These are phyloP conservation scores for Picochlorum sp. DNA, from an alignment of 139 green algal genomes.

Conservation along the genomic window DNA sequence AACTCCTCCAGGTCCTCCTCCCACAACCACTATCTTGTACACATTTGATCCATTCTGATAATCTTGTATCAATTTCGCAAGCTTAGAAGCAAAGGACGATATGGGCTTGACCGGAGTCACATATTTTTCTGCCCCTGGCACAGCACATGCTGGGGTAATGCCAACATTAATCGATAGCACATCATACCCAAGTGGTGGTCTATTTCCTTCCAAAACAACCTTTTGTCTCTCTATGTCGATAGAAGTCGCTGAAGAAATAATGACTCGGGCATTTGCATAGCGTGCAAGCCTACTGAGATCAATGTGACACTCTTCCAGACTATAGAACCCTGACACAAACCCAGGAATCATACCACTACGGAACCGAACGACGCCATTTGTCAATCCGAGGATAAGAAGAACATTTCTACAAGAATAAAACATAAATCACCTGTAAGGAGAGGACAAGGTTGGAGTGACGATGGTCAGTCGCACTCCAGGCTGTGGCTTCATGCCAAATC, in stretches of 20 bases:
- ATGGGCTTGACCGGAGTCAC: slow-evolving; percentile 89
- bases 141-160: slow-evolving; percentile 58
- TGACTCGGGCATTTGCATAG: slow-evolving; percentile 59
- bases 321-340: slow-evolving; percentile 83
- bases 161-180: slow-evolving; percentile 84
- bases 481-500: slow-evolving; percentile 64
- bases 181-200: slow-evolving; percentile 73
- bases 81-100: slow-evolving; percentile 31
- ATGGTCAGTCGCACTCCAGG: slow-evolving; percentile 78
- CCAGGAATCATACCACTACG: slow-evolving; percentile 93
- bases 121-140: slow-evolving; percentile 53
- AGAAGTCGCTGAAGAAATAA: slow-evolving; percentile 56
- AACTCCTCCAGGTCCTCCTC: slow-evolving; percentile 78
- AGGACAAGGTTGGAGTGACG: slow-evolving; percentile 67
- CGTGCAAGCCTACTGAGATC: slow-evolving; percentile 64
- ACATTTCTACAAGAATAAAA: no score
- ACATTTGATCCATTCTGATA: not conserved
- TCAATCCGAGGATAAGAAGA: no score
- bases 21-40: slow-evolving; percentile 66
- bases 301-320: slow-evolving; percentile 86
- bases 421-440: slow-evolving; percentile 94
- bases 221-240: slow-evolving; percentile 41
- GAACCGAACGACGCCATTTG: not conserved
- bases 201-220: slow-evolving; percentile 35
- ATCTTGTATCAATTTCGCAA: not conserved